Evolutionary conservation across 1,284 basidiomycete genomes (phyloP), one percentile per base, ranked within the genome.

Genomic region (Tilletia indica): DNA sequence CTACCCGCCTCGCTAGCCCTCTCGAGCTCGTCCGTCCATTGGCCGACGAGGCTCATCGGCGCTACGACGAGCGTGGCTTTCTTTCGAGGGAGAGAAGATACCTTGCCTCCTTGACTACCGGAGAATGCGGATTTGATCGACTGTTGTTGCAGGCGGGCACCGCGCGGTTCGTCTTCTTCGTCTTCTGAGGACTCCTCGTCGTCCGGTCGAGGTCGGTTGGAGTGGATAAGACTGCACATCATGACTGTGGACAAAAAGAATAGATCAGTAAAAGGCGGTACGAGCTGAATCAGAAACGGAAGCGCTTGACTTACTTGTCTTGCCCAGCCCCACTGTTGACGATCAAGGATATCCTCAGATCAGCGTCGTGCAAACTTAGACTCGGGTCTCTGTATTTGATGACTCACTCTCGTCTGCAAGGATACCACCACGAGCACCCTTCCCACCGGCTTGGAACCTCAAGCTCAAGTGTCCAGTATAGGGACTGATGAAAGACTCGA

Each of bases 21-120:
- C 76, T 90, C 87, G 14, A 99, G 87, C 83, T 99, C 96, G 56
- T 92, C 90, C 12, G 89, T 87, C 96, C 96, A 99, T 84, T 99
- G 96, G 36, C 89, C 87, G 2, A 98, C 87, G 19, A 99, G 86
- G 14, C 93, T 94, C 25, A 97, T 93, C 0, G 96, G 96, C 19
- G 93, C 94, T 21, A 99, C 91, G 58, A 99, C 92, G 0, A 99
- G 86, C 1, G 95, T 98, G 0, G 93, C 81, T 38, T 69, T 74
- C 25, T 74, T 76, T 4, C 63, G 69, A 0, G 51, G 48, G 38
- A 67, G 45, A 8, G 64, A 34, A 6, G 39, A 42, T 16, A 5
- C 42, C 21, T 67, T 48, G 21, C 36, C 12, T 21, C 34, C 64
- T 14, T 11, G 14, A 19, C 58, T 42, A 5, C 48, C 49, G n/a